Evolutionary conservation across 1,284 basidiomycete species (phyloP), one percentile per base, ranked within the genome.

Genomic region (Trichosporon ovoides): DNA sequence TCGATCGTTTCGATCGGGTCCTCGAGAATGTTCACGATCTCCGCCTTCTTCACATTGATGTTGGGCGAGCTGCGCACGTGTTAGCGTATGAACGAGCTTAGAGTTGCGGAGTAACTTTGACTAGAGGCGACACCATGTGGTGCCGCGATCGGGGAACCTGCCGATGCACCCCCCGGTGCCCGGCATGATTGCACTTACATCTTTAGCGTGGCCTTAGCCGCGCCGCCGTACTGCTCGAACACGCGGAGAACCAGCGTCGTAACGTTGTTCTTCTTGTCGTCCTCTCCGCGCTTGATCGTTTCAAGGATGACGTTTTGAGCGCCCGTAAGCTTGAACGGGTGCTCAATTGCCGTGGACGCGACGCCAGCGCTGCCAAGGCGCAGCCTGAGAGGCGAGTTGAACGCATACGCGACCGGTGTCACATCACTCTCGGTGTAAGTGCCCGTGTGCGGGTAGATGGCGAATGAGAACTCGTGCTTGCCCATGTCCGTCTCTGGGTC

Each of bases 261-360:
- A 14, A 80, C 78, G 22, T 80, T 79, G 16, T 71, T 71, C 63
- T 86, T 85, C 22, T 84, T 80, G 68, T 96, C 92, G 59, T 89
- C 84, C 68, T 97, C 92, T 18, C 91, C 92, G 37, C 94, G 87
- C 77, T 98, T 98, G 77, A 98, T 80, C 4, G 94, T 97, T 75
- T 98, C 95, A 11, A 98, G 80, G 73, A 95, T 81, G 20, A 97
- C 85, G 70, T 94, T 93, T 3, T 81, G 80, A 1, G 86, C 86
- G 16, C 86, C 85, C 9, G 82, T 77, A 22, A 95, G 68, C 14
- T 72, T 74, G 78, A 95, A 89, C 0, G 87, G 58, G 57, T 53
- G 38, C 56, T 34, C 20, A 38, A 20, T 13, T 7, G 43, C 24
- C 22, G 43, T 48, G 28, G 20, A 20, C n/a, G 52, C 53, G 12